Evolutionary conservation across 129 eudicot species (phyloP).

Genomic region (Ambrosia trifida): DNA sequence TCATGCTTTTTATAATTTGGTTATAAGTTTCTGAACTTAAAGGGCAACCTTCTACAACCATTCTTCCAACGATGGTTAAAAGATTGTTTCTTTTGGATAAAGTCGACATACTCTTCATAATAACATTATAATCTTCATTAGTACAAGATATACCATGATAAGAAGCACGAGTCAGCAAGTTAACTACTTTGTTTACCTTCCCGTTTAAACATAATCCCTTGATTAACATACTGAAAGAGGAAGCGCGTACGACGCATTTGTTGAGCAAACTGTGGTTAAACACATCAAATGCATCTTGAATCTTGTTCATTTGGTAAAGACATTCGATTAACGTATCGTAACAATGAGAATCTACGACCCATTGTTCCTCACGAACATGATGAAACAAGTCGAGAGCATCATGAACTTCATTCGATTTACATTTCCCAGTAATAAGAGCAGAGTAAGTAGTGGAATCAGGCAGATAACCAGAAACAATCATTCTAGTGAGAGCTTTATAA

Average conservation of each 20-base stretch:
- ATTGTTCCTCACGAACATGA: constrained; percentile 35
- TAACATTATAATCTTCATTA: constrained; percentile 40
- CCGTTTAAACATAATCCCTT: constrained; percentile 42
- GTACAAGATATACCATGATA: constrained; percentile 39
- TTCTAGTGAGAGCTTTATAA: constrained; percentile 50
- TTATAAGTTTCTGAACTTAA: constrained; percentile 55
- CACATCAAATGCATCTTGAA: constrained; percentile 58
- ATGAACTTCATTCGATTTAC: constrained; percentile 43
- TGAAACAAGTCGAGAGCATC: constrained; percentile 56
- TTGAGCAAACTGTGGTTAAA: constrained; percentile 56
- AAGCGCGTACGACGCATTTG: constrained; percentile 33
- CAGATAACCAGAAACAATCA: constrained; percentile 54
- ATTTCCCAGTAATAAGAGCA: constrained; percentile 62
- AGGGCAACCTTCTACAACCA: constrained; percentile 57
- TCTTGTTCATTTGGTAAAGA: constrained; percentile 50
- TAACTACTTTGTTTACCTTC: constrained; percentile 38
- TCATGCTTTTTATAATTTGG: constrained; percentile 44
- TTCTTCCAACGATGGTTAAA: constrained; percentile 43
- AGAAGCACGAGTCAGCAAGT: constrained; percentile 39
- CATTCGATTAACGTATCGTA: constrained; percentile 45
- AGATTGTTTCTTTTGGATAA: constrained; percentile 20
- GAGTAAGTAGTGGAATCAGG: constrained; percentile 62
- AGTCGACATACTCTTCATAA: constrained; percentile 45
- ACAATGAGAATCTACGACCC: constrained; percentile 56
- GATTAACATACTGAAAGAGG: constrained; percentile 48